Evolutionary conservation across 192 early-diverging fungal genomes (phyloP).

Genomic region (Gonapodya sp.): DNA sequence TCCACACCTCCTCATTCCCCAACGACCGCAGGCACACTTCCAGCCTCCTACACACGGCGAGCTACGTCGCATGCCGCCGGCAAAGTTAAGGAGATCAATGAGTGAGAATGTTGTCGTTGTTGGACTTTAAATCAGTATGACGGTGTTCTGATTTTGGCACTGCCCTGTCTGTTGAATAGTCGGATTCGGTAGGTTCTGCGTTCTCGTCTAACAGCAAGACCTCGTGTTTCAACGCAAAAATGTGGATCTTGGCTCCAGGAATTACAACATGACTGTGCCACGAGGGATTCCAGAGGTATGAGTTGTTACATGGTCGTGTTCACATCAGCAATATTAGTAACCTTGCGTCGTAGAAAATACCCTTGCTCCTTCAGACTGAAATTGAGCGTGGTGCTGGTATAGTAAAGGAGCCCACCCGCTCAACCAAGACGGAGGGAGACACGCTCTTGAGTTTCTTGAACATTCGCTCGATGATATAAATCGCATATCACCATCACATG

Average conservation of each 20-base stretch:
- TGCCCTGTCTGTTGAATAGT: not conserved
- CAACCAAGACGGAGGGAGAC: no score
- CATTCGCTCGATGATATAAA: no score
- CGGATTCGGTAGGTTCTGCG: not conserved
- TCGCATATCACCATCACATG: no score
- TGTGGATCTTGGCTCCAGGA: not conserved
- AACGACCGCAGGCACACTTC: not conserved
- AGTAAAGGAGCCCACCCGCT: no score
- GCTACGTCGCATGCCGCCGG: not conserved
- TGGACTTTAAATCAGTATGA: not conserved
- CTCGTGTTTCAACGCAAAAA: not conserved
- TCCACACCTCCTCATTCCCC: not conserved
- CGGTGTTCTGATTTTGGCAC: not conserved
- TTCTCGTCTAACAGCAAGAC: not conserved
- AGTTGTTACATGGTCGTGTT: no score
- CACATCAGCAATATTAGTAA: no score
- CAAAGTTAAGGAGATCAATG: not conserved
- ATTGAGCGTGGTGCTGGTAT: slow-evolving; percentile 1
- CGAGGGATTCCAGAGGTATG: not conserved
- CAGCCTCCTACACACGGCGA: not conserved
- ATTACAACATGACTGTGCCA: not conserved
- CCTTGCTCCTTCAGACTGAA: not conserved
- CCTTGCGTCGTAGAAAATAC: not conserved
- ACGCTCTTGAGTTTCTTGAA: no score
- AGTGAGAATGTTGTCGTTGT: not conserved